Conservation (phyloP, 805 yeast genomes). For the Spathaspora hagerdaliae region DNA sequence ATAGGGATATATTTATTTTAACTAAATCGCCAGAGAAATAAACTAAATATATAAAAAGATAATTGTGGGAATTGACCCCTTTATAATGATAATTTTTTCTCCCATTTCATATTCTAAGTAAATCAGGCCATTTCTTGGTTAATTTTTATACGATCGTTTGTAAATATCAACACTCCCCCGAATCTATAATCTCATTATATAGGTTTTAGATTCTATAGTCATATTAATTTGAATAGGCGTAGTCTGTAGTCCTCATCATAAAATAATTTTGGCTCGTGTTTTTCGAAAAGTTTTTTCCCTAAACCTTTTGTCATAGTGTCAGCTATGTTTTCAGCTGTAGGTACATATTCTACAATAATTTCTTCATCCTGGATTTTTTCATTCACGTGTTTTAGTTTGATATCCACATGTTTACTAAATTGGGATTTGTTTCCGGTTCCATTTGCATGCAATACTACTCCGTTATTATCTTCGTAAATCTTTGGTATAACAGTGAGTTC, state of each 20-base stretch:
- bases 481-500: not conserved
- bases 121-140: too few species aligned
- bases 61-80: too few species aligned
- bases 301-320: not conserved
- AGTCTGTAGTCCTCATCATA: not conserved
- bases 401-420: not conserved
- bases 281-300: not conserved
- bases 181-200: not conserved
- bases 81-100: too few species aligned
- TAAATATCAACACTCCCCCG: conserved; percentile 1
- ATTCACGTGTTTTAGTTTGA: not conserved
- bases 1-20: too few species aligned
- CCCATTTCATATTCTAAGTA: too few species aligned
- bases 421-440: not conserved
- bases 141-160: too few species aligned
- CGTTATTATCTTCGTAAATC: not conserved
- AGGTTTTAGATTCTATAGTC: not conserved
- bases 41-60: too few species aligned
- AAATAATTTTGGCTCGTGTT: not conserved
- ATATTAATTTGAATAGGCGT: not conserved
- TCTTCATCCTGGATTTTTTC: not conserved
- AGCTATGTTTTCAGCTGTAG: not conserved
- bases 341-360: not conserved
- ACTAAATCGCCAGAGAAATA: too few species aligned
- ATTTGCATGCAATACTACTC: not conserved